Base-by-base conservation (phyloP, 306 rosid species). In the Spatholobus suberectus region DNA sequence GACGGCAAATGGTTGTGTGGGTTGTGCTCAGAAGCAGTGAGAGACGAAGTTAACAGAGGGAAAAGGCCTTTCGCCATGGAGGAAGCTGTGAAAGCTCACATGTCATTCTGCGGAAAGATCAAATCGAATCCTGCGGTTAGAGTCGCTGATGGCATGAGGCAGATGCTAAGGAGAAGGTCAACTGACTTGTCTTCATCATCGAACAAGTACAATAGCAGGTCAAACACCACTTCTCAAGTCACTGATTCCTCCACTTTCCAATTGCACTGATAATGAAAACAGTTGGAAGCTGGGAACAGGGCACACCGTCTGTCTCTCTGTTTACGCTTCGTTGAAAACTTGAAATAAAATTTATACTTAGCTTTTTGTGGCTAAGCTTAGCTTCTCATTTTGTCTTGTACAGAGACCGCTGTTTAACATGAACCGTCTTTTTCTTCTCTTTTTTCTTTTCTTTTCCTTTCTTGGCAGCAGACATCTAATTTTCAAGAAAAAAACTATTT, bases 1-100 rank as follows among this genome's bases (percentile, higher is more conserved):
- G 91, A 92, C 29, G 96, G 91, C 0, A 93, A 92, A 90, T 95
- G 98, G 98, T 85, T 95, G 0, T 95, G 99, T 89, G 99, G 99
- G 83, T 74, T 95, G 81, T 95, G 99, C 84, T 93, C 98, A 49
- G 98, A 95, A 82, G 99, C 97, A 11, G 99, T 95, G 0, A 89
- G 94, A 75, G 96, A 95, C 27, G 97, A 95, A 75, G 86, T 90
- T 29, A 88, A 67, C 82, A 85, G 91, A 79, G 91, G 83, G 13
- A 90, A 93, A 27, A 89, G 37, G 67, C 79, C 81, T 14, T 83
- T 78, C 3, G 83, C 83, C 1, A 86, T 89, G 87, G 97, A 93
- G 41, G 99, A 93, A 83, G 99, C 98, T 29, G 88, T 96, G 55
- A 90, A 89, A 58, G 98, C 98, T 78, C 98, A 93, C 93, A 92